Base-by-base conservation (phyloP, 2,329 filamentous ascomycete species). In the Colletotrichum orbiculare region DNA sequence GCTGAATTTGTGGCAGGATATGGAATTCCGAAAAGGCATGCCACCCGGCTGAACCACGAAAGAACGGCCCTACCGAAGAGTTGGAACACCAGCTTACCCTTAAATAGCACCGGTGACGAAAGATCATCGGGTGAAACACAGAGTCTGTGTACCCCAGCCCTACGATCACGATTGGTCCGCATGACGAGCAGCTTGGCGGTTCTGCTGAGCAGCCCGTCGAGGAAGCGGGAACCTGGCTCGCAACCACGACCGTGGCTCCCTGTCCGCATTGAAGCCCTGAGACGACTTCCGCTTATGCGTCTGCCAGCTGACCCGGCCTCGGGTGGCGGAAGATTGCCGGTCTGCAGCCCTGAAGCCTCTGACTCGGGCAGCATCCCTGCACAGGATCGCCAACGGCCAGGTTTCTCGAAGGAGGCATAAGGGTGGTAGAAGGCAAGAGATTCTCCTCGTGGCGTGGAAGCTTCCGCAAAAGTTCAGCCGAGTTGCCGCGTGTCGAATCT, bases 341-440 rank as follows among this genome's bases (percentile, higher is more conserved):
- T 37, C 55, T 54, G 54, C 45, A 58, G 54, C 54, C 54, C 55
- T n/a, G 12, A 49, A 35, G 33, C 11, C 10, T 38, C 55, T 60
- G 55, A 64, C 55, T 64, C 55, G 60, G 45, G 43, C 41, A 39
- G 39, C 15, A 64, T 60, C 61, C 61, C 33, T 64, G 61, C 13
- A 48, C 42, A 4, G 50, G 35, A 53, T 48, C 48, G 49, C n/a
- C 35, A 48, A 54, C 15, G 39, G 47, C 47, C 54, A 43, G 53
- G 33, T 38, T 38, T 42, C 25, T 39, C 35, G 34, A n/a, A 42
- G 15, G 25, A 54, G 38, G 13, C 4, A 25, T 25, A 5, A 25
- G 25, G 33, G 33, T 15, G 34, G 46, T 11, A 45, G 13, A 38
- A 35, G 33, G 25, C 43, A 8, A 6, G 12, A 11, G 43, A n/a